These are phyloP conservation scores for Carex kokanica DNA, from an alignment of 176 grass and related monocot genomes.

Conservation along the genomic window DNA sequence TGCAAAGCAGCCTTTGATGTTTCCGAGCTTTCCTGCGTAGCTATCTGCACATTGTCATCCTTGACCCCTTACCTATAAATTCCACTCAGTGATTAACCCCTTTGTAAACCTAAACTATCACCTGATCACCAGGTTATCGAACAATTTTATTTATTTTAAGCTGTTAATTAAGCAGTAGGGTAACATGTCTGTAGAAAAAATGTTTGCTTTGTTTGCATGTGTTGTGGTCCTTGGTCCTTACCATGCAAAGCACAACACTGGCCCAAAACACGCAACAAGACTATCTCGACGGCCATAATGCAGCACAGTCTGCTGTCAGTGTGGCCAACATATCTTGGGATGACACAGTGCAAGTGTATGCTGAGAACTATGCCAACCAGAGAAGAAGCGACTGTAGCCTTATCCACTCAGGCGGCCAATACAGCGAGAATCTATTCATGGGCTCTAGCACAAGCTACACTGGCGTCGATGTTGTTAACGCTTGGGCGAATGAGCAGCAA, in stretches of 20 bases:
- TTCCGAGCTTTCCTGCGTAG: too few species aligned
- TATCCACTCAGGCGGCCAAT: slow-evolving; percentile 24
- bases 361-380: slow-evolving; percentile 33
- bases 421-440: slow-evolving; percentile 31
- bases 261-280: slow-evolving; percentile 28
- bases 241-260: background rate
- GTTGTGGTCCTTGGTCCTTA: background rate
- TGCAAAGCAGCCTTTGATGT: too few species aligned
- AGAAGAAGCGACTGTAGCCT: slow-evolving; percentile 30
- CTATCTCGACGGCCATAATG: slow-evolving; percentile 34
- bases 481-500: slow-evolving; percentile 18
- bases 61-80: background rate
- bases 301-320: background rate
- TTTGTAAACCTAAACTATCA: background rate
- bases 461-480: background rate
- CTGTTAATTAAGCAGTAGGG: background rate
- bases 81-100: background rate
- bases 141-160: background rate
- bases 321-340: slow-evolving; percentile 37
- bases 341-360: slow-evolving; percentile 23
- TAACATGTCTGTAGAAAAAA: background rate
- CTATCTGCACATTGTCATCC: background rate
- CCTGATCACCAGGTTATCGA: background rate
- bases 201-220: background rate
- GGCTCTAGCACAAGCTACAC: background rate